Base-by-base conservation (phyloP, 305 asterid genomes). In the Plantago coronopus region DNA sequence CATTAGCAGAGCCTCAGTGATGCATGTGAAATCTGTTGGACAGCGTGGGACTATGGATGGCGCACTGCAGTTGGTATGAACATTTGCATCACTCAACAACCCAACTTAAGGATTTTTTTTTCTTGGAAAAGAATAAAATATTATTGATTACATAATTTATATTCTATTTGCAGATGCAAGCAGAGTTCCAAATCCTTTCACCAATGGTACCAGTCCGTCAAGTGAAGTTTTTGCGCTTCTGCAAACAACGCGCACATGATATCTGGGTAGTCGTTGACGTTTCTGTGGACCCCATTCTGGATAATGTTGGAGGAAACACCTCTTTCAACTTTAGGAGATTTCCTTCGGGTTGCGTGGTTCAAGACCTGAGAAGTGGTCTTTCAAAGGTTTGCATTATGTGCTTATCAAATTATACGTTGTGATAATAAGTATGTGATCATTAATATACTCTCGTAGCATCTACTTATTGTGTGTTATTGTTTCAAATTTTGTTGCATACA, bases 251-350 rank as follows among this genome's bases (percentile, higher is more conserved):
- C 14, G 74, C 80, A 29, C 86, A 84, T 43, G 86, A 77, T 58
- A 67, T 59, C 54, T 87, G 95, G 95, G 93, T 78, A 38, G 83
- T 87, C 38, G 95, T 87, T 51, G 95, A 87, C 49, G 78, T 87
- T 64, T 84, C 95, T 14, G 74, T 80, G 14, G 91, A 83, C 20
- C 2, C 75, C 46, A 62, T 81, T 16, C 72, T 71, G 57, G 83
- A 71, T 48, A 74, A 73, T 51, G 22, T 71, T 11, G 25, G 59
- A 18, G 72, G 74, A 23, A 72, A 57, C 9, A 22, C 61, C 16
- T 45, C 64, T 54, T 68, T 59, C 15, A 71, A 50, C 38, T 81
- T 82, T 74, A 67, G 89, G 66, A 82, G 87, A 76, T 89, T 84
- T 25, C 93, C 95, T 64, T 86, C 95, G 0, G 95, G 95, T 48